These are phyloP conservation scores for Willaertia magna DNA, from an alignment of 208 protist genomes.

Conservation along the genomic window DNA sequence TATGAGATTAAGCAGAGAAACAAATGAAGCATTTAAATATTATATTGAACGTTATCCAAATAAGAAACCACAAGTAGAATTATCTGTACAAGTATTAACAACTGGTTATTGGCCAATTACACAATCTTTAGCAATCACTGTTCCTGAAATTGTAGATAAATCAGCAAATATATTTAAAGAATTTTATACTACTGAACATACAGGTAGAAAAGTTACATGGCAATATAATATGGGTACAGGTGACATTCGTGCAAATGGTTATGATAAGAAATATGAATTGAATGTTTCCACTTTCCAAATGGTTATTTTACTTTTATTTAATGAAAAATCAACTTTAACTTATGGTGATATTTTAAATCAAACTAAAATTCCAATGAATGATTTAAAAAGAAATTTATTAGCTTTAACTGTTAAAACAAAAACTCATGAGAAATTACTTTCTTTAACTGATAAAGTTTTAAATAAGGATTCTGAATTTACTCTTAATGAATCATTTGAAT, in stretches of 20 bases:
- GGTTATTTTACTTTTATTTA: constrained; percentile 53
- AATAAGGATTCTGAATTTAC: not conserved
- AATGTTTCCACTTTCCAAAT: constrained; percentile 50
- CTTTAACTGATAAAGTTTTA: not conserved
- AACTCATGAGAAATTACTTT: constrained; percentile 30
- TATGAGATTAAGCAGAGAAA: constrained; percentile 53
- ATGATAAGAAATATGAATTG: constrained; percentile 35
- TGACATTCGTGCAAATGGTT: not conserved
- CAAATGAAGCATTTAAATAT: constrained; percentile 41
- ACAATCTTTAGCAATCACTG: constrained; percentile 18
- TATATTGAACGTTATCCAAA: not conserved
- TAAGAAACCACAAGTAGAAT: constrained; percentile 33
- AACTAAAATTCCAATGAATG: constrained; percentile 28
- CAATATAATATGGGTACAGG: constrained; percentile 41
- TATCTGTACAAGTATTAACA: constrained; percentile 56
- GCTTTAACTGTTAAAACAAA: constrained; percentile 32
- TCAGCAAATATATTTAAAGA: constrained; percentile 43
- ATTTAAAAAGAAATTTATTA: constrained; percentile 42
- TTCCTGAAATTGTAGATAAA: constrained; percentile 25
- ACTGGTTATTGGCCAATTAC: constrained; percentile 62
- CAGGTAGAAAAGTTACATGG: constrained; percentile 48
- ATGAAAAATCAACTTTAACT: constrained; percentile 32
- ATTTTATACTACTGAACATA: constrained; percentile 46
- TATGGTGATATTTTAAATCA: constrained; percentile 30
- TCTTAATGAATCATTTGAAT: constrained; percentile 21